Conservation (phyloP, 2,329 filamentous ascomycete genomes). For the Penicillium janthinellum region DNA sequence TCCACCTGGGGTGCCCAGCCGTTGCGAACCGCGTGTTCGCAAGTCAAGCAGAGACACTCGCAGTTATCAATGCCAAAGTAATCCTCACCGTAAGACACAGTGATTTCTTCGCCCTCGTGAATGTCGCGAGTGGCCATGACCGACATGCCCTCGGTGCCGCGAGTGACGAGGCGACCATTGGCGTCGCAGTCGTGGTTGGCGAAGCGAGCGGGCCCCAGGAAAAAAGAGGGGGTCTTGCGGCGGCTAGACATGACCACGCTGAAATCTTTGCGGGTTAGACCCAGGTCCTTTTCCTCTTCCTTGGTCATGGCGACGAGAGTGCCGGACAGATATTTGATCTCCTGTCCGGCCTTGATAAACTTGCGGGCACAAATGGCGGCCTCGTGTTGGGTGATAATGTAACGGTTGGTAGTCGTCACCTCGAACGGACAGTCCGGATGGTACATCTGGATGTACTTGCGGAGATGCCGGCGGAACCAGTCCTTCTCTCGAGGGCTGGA, state of each 20-base stretch:
- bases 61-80: conserved; percentile 96
- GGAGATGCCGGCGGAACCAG: conserved; percentile 82
- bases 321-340: conserved; percentile 86
- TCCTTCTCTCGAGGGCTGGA: conserved; percentile 77
- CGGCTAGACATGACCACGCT: conserved; percentile 94
- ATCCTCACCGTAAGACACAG: conserved; percentile 90
- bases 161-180: conserved; percentile 84
- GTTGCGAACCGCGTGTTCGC: conserved; percentile 73
- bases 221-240: conserved; percentile 86
- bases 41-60: conserved; percentile 89
- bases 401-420: conserved; percentile 89
- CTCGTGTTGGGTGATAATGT: conserved; percentile 88
- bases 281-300: conserved; percentile 83
- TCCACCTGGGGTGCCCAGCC: conserved; percentile 69
- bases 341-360: conserved; percentile 76
- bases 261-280: conserved; percentile 85
- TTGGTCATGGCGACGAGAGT: conserved; percentile 91
- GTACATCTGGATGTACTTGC: conserved; percentile 91
- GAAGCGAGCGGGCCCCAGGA: conserved; percentile 92
- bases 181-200: conserved; percentile 96
- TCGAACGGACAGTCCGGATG: conserved; percentile 93
- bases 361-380: conserved; percentile 81
- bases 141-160: conserved; percentile 82
- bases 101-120: conserved; percentile 87
- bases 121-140: conserved; percentile 84